A percentile compares a stretch with the other conserved stretches of the same genome.
Evolutionary conservation across 306 rosid species (phyloP).

Genomic region (Vigna hirtella): DNA sequence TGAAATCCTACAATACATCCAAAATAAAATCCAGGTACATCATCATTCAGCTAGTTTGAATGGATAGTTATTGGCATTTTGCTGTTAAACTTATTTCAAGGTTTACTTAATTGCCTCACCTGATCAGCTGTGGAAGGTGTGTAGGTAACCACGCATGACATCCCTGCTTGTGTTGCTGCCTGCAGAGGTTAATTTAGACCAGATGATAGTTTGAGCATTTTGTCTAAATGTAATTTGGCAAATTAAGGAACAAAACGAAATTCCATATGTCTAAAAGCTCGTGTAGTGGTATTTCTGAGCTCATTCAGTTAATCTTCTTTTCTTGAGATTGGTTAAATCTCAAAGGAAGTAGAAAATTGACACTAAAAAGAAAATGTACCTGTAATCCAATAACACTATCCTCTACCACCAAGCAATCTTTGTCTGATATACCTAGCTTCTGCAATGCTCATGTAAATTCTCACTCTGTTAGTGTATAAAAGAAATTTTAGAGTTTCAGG

Average conservation of each 20-base stretch:
- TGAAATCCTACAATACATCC: conserved; percentile 67
- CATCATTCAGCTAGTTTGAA: conserved; percentile 30
- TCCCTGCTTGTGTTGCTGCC: conserved; percentile 96
- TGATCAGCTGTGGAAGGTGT: conserved; percentile 90
- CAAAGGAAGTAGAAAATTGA: conserved; percentile 21
- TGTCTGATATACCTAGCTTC: conserved; percentile 70
- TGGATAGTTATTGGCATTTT: not conserved
- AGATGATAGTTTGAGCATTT: conserved; percentile 21
- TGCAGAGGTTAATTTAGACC: conserved; percentile 43
- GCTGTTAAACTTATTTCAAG: not conserved
- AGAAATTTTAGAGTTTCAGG: conserved; percentile 6
- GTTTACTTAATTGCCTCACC: conserved; percentile 55
- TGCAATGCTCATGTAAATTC: conserved; percentile 53
- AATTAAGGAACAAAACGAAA: conserved; percentile 33
- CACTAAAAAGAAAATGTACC: conserved; percentile 54
- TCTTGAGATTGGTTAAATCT: conserved; percentile 5
- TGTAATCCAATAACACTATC: conserved; percentile 93
- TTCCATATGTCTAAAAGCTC: not conserved
- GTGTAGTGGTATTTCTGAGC: not conserved
- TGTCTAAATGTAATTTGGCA: not conserved
- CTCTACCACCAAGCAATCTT: conserved; percentile 83
- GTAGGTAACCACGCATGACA: conserved; percentile 85
- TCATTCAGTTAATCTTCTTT: not conserved
- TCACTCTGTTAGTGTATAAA: conserved; percentile 5
- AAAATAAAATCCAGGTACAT: conserved; percentile 29